Percentiles rank a stretch among this genome's conserved stretches.
Evolutionary conservation across 495 filamentous ascomycete genomes (phyloP).

Genomic region (Acidomyces sp.): DNA sequence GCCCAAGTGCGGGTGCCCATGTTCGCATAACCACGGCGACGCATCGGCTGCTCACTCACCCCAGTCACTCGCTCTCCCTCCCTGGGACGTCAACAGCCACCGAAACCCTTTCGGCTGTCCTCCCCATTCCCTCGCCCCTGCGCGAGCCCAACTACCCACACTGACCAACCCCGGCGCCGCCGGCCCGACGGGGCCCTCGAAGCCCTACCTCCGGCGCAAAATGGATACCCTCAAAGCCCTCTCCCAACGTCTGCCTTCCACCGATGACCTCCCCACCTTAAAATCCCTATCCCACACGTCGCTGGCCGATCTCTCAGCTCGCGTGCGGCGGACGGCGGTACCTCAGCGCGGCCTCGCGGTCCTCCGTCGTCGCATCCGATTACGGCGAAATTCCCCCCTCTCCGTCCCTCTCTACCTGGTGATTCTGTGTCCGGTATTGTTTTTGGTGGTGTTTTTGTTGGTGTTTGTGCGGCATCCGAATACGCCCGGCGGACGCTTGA

Average conservation of each 20-base stretch:
- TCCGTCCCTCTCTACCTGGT: conserved; percentile 90
- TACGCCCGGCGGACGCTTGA: conserved; percentile 66
- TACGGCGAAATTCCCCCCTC: conserved; percentile 88
- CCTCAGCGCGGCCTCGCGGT: conserved; percentile 62
- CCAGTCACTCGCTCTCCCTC: too few relatives aligned
- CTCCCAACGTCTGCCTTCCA: conserved; percentile 49
- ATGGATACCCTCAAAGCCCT: conserved; percentile 30
- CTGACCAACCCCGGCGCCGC: too few relatives aligned
- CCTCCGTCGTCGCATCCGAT: conserved; percentile 73
- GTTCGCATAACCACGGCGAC: too few relatives aligned
- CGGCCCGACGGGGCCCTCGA: too few relatives aligned
- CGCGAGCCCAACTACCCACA: too few relatives aligned
- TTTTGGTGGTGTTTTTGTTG: conserved; percentile 79
- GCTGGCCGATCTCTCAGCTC: conserved; percentile 34
- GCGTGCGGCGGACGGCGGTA: too few relatives aligned
- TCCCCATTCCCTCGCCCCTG: too few relatives aligned
- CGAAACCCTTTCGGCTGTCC: too few relatives aligned
- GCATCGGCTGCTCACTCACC: too few relatives aligned
- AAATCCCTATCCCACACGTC: conserved; percentile 36
- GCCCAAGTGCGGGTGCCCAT: too few relatives aligned
- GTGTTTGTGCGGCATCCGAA: conserved; percentile 84
- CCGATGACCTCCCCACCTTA: conserved; percentile 45
- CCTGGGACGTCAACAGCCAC: too few relatives aligned
- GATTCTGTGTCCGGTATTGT: conserved; percentile 81
- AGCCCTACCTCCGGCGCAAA: too few relatives aligned